These are phyloP conservation scores for Azolla pinnata DNA, from an alignment of 75 land plant species.

Conservation along the genomic window DNA sequence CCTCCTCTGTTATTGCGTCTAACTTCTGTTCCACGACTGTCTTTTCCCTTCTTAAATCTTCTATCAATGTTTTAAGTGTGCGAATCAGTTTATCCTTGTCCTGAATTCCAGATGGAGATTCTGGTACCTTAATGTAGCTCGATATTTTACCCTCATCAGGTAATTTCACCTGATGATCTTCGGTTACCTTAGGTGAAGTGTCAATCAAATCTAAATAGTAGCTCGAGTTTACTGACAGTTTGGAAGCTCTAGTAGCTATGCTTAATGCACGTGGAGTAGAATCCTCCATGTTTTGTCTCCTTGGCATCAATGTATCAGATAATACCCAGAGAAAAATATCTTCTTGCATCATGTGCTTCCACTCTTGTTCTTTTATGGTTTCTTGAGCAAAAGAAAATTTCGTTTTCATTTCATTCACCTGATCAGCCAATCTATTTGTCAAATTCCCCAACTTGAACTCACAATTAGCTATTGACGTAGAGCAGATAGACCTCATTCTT, in stretches of 20 bases:
- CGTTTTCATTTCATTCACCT: slow-evolving; percentile 8
- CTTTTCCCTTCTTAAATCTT: slow-evolving; percentile 4
- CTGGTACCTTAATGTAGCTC: not conserved
- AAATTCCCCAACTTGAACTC: slow-evolving; percentile 5
- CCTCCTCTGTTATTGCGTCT: slow-evolving; percentile 1
- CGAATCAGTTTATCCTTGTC: slow-evolving; percentile 6
- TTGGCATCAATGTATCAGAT: not conserved
- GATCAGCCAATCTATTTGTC: slow-evolving; percentile 1
- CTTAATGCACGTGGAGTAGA: too few relatives aligned
- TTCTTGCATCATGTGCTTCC: slow-evolving; percentile 4
- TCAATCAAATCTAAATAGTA: not conserved
- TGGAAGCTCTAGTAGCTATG: too few relatives aligned
- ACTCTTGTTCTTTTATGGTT: slow-evolving; percentile 5
- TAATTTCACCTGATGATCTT: not conserved
- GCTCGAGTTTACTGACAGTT: not conserved
- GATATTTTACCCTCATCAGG: not conserved
- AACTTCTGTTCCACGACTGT: not conserved
- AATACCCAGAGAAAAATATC: not conserved
- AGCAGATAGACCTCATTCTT: slow-evolving; percentile 2
- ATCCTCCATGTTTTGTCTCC: not conserved
- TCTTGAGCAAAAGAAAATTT: slow-evolving; percentile 2
- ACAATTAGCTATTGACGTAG: slow-evolving; percentile 5
- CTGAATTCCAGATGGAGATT: not conserved
- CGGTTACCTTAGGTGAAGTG: not conserved
- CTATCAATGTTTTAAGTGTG: not conserved